Conservation (phyloP, 441 rosid species). For the Adansonia gregorii region DNA sequence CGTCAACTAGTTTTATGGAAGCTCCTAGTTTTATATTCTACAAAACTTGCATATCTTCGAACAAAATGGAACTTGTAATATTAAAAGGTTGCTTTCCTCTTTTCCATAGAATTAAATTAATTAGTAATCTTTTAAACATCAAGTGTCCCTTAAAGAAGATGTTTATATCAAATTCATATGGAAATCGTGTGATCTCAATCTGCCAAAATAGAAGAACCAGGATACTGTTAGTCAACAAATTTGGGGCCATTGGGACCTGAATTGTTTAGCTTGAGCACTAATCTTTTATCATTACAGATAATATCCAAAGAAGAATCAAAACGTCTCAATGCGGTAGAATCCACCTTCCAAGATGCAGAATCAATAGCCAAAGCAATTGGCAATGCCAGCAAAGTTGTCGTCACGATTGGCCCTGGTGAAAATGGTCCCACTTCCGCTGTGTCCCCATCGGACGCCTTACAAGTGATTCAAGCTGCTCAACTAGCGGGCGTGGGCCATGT, state of each 20-base stretch:
- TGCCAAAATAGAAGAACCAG: not conserved
- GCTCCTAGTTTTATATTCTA: not conserved
- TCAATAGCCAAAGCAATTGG: slow-evolving; percentile 97
- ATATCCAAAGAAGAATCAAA: slow-evolving; percentile 78
- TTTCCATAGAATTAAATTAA: not conserved
- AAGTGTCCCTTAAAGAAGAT: not conserved
- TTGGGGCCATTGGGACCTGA: not conserved
- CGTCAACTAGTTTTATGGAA: not conserved
- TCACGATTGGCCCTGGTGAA: slow-evolving; percentile 73
- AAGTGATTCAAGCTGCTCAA: slow-evolving; percentile 78
- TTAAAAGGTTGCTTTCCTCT: not conserved
- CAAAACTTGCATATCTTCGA: not conserved
- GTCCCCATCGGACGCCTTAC: slow-evolving; percentile 71
- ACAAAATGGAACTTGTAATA: not conserved
- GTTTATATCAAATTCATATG: not conserved
- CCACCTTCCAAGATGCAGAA: slow-evolving; percentile 65
- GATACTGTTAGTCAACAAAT: not conserved
- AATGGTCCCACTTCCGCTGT: slow-evolving; percentile 70
- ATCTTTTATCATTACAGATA: slow-evolving; percentile 47
- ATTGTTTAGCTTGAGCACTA: not conserved
- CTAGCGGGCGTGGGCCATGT: slow-evolving; percentile 88
- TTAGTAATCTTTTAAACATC: not conserved
- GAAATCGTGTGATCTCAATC: not conserved
- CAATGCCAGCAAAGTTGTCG: slow-evolving; percentile 88
- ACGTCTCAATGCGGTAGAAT: slow-evolving; percentile 86